Percentiles rank a stretch among this genome's conserved stretches.
These are phyloP conservation scores for Pterocarpus santalinus DNA, from an alignment of 306 rosid genomes.

Conservation along the genomic window DNA sequence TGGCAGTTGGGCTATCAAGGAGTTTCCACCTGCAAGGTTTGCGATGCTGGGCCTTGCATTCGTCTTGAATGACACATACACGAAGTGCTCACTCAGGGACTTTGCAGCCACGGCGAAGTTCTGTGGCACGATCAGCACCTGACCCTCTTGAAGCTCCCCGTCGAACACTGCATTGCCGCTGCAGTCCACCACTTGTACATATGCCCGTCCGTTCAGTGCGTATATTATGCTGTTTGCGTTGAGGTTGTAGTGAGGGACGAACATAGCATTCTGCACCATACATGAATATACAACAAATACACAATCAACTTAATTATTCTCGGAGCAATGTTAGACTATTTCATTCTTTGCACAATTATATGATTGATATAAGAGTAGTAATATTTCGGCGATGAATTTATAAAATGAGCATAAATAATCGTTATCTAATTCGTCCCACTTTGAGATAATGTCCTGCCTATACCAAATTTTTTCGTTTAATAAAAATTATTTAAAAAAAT, in stretches of 20 bases:
- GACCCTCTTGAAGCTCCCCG: slow-evolving; percentile 53
- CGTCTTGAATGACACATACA: slow-evolving; percentile 69
- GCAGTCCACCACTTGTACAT: slow-evolving; percentile 67
- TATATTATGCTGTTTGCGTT: slow-evolving; percentile 62
- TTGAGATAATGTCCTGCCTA: too few species aligned
- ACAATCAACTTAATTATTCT: too few species aligned
- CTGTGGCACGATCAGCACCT: slow-evolving; percentile 64
- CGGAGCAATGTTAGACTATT: too few species aligned
- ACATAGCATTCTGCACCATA: slow-evolving; percentile 58
- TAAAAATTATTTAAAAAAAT: too few species aligned
- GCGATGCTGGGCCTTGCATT: slow-evolving; percentile 49
- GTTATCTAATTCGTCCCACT: too few species aligned
- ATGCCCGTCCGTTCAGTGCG: slow-evolving; percentile 58
- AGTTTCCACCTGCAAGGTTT: slow-evolving; percentile 58
- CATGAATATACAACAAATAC: too few species aligned
- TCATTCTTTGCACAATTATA: too few species aligned
- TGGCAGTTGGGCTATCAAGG: slow-evolving; percentile 49
- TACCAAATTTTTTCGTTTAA: too few species aligned
- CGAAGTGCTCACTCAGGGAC: slow-evolving; percentile 53
- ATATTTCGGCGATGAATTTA: too few species aligned
- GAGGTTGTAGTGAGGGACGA: slow-evolving; percentile 68
- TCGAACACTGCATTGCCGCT: slow-evolving; percentile 57
- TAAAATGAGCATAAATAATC: too few species aligned
- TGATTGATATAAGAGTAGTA: too few species aligned
- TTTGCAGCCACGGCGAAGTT: slow-evolving; percentile 58